Percentiles rank a stretch among this genome's conserved stretches.
phyloP scores from a whole-genome alignment of 805 yeast species.

The Priceomyces castillae region DNA sequence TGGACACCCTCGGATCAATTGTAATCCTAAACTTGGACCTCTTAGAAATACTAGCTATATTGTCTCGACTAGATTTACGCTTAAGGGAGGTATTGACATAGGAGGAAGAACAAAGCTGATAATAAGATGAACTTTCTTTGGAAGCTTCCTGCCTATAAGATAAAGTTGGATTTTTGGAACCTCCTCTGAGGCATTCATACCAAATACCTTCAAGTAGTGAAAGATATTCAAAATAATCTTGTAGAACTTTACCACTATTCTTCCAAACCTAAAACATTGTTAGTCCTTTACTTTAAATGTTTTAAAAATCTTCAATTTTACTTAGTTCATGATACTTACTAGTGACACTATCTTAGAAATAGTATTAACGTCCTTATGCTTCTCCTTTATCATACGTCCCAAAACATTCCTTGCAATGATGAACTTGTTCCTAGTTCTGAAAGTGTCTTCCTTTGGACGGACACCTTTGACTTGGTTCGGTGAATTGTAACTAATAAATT shows the following conservation, averaged over 20 bases:
- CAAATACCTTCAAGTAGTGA: constrained; percentile 10
- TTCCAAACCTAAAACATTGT: constrained; percentile 18
- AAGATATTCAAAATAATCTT: constrained; percentile 16
- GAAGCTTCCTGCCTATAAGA: neutral
- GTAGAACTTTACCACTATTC: constrained; percentile 7
- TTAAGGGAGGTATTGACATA: constrained; percentile 1
- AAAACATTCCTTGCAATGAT: constrained; percentile 19
- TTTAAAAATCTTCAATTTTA: no score
- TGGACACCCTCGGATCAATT: constrained; percentile 6
- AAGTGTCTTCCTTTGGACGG: constrained; percentile 4
- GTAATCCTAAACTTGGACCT: constrained; percentile 8
- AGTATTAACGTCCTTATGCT: constrained; percentile 5
- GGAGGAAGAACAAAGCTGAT: constrained; percentile 4
- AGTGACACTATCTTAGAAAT: constrained; percentile 14
- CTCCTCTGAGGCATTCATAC: constrained; percentile 7
- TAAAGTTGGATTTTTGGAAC: neutral
- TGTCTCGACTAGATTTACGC: neutral
- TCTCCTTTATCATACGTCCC: constrained; percentile 10
- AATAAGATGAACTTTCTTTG: neutral
- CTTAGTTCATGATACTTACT: constrained; percentile 6
- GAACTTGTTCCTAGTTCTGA: constrained; percentile 17
- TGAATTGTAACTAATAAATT: constrained; percentile 7
- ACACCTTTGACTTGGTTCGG: neutral
- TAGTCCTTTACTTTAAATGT: constrained; percentile 6
- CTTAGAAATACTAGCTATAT: neutral